Evolutionary conservation across 352 stramenopile genomes (phyloP).

Genomic region (Sclerospora graminicola): DNA sequence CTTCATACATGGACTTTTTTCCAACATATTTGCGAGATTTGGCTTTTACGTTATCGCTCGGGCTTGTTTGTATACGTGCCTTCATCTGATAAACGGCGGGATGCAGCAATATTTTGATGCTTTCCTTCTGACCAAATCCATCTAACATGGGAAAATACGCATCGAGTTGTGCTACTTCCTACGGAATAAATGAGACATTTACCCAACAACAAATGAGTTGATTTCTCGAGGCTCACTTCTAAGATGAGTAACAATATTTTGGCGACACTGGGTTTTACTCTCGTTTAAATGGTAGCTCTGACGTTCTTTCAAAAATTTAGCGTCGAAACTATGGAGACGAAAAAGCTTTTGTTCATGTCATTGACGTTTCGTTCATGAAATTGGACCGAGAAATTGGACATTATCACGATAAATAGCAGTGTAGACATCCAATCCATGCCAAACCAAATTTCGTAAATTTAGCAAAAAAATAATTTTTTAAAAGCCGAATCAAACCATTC

Average conservation of each 20-base stretch:
- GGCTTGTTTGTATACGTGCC: not conserved
- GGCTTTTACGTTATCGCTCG: not conserved
- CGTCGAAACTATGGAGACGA: constrained; percentile 11
- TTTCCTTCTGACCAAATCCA: constrained; percentile 63
- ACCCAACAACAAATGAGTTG: constrained; percentile 4
- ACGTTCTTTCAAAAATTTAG: constrained; percentile 16
- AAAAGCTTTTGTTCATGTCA: constrained; percentile 10
- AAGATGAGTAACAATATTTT: constrained; percentile 4
- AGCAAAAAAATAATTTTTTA: constrained; percentile 56
- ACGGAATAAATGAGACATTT: constrained; percentile 32
- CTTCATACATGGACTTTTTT: constrained; percentile 47
- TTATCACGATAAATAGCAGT: constrained; percentile 29
- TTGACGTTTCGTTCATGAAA: not conserved
- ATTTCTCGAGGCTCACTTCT: not conserved
- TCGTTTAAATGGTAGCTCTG: not conserved
- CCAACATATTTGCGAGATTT: constrained; percentile 1
- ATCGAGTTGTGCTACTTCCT: constrained; percentile 42
- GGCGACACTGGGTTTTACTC: not conserved
- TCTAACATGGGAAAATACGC: constrained; percentile 74
- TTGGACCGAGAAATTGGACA: constrained; percentile 18
- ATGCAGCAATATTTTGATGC: constrained; percentile 63
- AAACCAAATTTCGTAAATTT: constrained; percentile 61
- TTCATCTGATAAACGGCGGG: constrained; percentile 16
- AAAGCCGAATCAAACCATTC: constrained; percentile 26
- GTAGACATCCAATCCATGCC: constrained; percentile 62